These are phyloP conservation scores for Mycena olivaceomarginata DNA, from an alignment of 768 basidiomycete species.

Conservation along the genomic window DNA sequence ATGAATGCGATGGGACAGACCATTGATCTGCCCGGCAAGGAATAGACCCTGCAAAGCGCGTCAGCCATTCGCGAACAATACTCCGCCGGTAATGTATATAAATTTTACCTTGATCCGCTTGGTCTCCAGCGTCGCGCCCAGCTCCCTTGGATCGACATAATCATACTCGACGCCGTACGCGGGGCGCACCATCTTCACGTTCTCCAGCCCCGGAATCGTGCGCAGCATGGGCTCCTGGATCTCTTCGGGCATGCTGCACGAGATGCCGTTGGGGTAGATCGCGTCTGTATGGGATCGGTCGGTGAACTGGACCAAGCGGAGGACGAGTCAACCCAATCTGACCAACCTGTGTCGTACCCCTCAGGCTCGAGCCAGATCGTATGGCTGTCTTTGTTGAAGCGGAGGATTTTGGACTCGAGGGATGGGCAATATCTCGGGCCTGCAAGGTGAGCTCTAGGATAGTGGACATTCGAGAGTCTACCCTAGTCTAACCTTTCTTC, in stretches of 20 bases:
- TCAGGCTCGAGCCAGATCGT: conserved; percentile 94
- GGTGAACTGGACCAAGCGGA: too few species aligned
- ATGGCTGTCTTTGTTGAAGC: conserved; percentile 85
- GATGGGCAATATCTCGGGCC: conserved; percentile 96
- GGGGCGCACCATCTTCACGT: conserved; percentile 87
- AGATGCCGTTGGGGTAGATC: conserved; percentile 94
- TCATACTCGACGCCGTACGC: conserved; percentile 98
- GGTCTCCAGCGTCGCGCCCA: conserved; percentile 88
- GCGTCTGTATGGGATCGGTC: conserved; percentile 68
- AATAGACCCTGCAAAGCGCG: conserved; percentile 77
- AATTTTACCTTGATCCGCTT: conserved; percentile 80
- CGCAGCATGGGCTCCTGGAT: conserved; percentile 89
- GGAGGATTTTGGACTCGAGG: conserved; percentile 89
- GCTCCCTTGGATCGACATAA: conserved; percentile 90
- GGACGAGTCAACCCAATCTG: too few species aligned
- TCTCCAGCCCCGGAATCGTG: conserved; percentile 90
- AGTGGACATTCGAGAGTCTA: not conserved
- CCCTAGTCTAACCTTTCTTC: conserved; percentile 80
- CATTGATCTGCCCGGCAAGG: conserved; percentile 94
- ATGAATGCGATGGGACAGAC: conserved; percentile 52
- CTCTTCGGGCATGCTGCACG: conserved; percentile 91
- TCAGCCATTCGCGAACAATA: not conserved
- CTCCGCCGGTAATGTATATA: not conserved
- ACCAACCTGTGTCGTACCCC: conserved; percentile 89
- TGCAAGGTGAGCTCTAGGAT: conserved; percentile 49